Evolutionary conservation across 164 flowering plant genomes (phyloP).

Genomic region (Santalum album): DNA sequence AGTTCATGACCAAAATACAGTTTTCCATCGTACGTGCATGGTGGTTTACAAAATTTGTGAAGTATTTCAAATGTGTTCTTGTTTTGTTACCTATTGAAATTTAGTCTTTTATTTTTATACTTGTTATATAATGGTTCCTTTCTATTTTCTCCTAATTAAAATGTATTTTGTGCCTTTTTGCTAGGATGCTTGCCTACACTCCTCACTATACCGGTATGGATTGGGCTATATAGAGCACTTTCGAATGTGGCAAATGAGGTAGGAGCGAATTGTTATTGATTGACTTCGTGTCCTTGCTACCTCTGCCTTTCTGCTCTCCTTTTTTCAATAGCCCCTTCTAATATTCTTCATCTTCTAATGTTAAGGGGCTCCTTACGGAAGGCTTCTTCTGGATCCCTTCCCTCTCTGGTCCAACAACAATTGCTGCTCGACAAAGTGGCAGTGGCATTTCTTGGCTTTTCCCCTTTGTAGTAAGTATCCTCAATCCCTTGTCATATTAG

Average conservation of each 20-base stretch:
- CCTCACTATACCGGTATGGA: slow-evolving; percentile 96
- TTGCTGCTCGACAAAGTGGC: slow-evolving; percentile 84
- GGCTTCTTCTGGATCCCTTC: slow-evolving; percentile 99
- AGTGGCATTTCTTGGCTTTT: slow-evolving; percentile 94
- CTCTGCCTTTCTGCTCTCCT: not conserved
- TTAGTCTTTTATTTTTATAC: too few species aligned
- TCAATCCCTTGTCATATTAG: not conserved
- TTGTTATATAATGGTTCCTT: too few species aligned
- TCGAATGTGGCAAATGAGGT: slow-evolving; percentile 99
- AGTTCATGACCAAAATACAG: too few species aligned
- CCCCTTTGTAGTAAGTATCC: slow-evolving; percentile 73
- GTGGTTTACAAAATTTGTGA: too few species aligned
- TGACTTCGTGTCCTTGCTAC: not conserved
- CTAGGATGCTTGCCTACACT: slow-evolving; percentile 96
- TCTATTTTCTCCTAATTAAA: too few species aligned
- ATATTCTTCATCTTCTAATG: slow-evolving; percentile 11
- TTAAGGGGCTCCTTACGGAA: slow-evolving; percentile 90
- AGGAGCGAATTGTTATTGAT: slow-evolving; percentile 2
- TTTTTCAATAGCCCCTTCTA: not conserved
- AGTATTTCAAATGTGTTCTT: too few species aligned
- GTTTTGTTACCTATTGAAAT: too few species aligned
- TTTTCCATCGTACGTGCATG: too few species aligned
- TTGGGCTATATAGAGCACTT: slow-evolving; percentile 93
- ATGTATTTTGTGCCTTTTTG: slow-evolving; percentile 1
- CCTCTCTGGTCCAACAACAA: slow-evolving; percentile 92